Base-by-base conservation (phyloP, 2,329 filamentous ascomycete genomes). In the Xylaria sp. region DNA sequence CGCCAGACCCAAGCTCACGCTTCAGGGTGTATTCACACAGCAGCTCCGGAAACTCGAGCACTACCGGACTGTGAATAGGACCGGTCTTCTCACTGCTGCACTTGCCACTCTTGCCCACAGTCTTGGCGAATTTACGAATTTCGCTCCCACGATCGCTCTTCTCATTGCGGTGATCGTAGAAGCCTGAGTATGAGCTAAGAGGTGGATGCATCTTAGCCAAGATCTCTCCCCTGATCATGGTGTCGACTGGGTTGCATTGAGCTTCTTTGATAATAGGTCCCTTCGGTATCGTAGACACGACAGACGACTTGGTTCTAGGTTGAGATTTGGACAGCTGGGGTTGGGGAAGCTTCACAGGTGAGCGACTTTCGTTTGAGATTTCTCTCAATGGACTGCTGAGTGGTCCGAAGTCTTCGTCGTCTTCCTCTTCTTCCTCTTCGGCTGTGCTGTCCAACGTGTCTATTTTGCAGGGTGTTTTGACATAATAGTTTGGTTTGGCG, bases 231-330 rank as follows among this genome's bases (percentile, higher is more conserved):
- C 93, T 90, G 43, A 97, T 85, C 1, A 82, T 81, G n/a, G 91
- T 89, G 74, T 97, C 93, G 48, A 96, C 91, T 0, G 96, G 96
- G 76, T 98, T 98, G 81, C 94, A 97, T 78, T 94, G 93, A 0
- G 82, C 73, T 52, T 98, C 95, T 69, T 90, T 89, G 78, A 98
- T 92, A 55, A 97, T 91, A 0, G 92, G 91, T 0, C 90, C 91
- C 75, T 89, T 91, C 1, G 82, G 82, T 15, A 83, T 75, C 9
- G 78, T 72, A 18, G 71, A 77, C 6, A 78, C 64, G n/a, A 78
- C 74, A 33, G 79, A n/a, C 2, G 46, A 36, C 56, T 67, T 74
- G 68, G 75, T 70, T 33, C 76, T 80, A 59, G 49, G 56, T n/a
- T 82, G 83, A 0, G 82, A 77, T 66, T 85, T 87, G 51, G 78